A percentile compares a stretch with the other conserved stretches of the same genome.
These are phyloP conservation scores for Hymenotorrendiella dingleyae DNA, from an alignment of 2,329 filamentous ascomycete species.

Conservation along the genomic window DNA sequence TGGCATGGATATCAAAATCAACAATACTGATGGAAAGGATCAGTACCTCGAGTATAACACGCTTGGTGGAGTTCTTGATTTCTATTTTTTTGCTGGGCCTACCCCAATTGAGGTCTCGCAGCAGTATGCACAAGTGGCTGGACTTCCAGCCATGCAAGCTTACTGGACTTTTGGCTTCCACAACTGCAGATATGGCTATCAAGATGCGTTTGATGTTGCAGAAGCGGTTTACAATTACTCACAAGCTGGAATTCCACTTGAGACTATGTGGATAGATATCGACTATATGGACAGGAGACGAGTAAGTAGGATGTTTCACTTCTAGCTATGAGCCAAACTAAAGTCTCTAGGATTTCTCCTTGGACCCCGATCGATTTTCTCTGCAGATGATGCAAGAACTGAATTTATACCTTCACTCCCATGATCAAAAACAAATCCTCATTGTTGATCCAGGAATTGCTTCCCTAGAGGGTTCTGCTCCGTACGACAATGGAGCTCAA, in stretches of 20 bases:
- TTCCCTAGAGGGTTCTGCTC: constrained; percentile 43
- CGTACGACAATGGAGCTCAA: constrained; percentile 47
- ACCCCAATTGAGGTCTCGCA: constrained; percentile 50
- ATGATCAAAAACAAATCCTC: constrained; percentile 64
- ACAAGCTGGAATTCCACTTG: constrained; percentile 57
- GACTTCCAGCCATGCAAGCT: constrained; percentile 53
- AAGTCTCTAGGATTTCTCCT: constrained; percentile 50
- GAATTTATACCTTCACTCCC: constrained; percentile 58
- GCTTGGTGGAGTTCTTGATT: constrained; percentile 70
- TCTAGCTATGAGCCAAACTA: too few species aligned
- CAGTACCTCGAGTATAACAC: constrained; percentile 75
- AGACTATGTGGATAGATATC: constrained; percentile 64
- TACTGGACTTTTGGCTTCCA: constrained; percentile 61
- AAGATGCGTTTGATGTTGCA: constrained; percentile 55
- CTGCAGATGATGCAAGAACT: constrained; percentile 57
- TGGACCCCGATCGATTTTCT: constrained; percentile 59
- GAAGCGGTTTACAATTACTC: constrained; percentile 65
- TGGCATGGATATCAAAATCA: constrained; percentile 72
- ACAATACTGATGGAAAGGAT: constrained; percentile 46
- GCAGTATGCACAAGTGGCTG: constrained; percentile 54
- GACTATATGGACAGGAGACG: constrained; percentile 53
- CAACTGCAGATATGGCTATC: constrained; percentile 60
- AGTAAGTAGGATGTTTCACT: constrained; percentile 20
- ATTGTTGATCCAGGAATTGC: constrained; percentile 70
- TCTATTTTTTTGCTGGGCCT: constrained; percentile 59